A percentile compares a stretch with the other conserved stretches of the same genome.
Evolutionary conservation across 129 eudicot genomes (phyloP).

Genomic region (Logfia minima): DNA sequence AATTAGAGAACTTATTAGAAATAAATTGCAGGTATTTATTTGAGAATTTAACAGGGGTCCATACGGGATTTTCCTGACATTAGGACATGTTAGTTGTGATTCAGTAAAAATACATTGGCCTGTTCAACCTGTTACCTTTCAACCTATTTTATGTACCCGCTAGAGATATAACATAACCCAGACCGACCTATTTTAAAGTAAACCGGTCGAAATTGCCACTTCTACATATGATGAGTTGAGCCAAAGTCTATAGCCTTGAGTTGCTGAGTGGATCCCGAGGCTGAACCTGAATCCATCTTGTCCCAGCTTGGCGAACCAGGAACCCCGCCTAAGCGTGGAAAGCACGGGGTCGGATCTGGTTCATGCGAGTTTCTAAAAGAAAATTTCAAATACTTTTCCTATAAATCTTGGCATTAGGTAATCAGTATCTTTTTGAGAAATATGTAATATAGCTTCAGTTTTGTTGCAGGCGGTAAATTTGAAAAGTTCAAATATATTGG

Average conservation of each 20-base stretch:
- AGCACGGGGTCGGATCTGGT: neutral
- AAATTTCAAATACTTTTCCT: neutral
- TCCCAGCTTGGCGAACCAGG: slow-evolving; percentile 4
- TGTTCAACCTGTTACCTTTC: neutral
- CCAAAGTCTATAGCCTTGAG: neutral
- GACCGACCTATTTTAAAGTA: neutral
- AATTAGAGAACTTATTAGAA: neutral
- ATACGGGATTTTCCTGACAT: neutral
- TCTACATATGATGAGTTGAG: neutral
- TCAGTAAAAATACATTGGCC: neutral
- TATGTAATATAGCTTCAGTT: slow-evolving; percentile 40
- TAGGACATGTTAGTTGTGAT: neutral
- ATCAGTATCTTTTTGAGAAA: slow-evolving; percentile 11
- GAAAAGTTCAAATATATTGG: slow-evolving; percentile 91
- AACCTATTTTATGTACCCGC: neutral
- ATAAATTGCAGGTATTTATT: neutral
- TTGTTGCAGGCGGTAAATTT: slow-evolving; percentile 92
- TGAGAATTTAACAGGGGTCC: neutral
- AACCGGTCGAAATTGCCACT: neutral
- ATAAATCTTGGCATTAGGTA: neutral
- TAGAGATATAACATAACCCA: neutral
- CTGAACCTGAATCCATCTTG: neutral
- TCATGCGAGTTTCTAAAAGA: neutral
- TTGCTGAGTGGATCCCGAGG: slow-evolving; percentile 5
- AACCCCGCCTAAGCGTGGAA: neutral